Evolutionary conservation across 306 rosid genomes (phyloP), one percentile per base, ranked within the genome.

Genomic region (Abrus pulchellus): DNA sequence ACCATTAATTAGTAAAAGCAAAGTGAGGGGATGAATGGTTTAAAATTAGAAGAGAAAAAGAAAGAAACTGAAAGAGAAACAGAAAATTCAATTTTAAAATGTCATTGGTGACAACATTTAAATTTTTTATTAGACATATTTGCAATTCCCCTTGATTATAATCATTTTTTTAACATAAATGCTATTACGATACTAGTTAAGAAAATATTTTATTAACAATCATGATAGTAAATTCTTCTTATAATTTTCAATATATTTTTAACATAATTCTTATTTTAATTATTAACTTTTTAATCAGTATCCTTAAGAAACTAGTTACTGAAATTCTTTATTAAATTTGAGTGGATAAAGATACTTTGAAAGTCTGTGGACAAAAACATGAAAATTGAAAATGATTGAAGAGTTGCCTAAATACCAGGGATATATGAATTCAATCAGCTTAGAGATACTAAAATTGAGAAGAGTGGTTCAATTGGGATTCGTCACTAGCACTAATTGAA

Each of bases 401-500:
- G 41, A 40, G 55, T 28, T 38, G 49, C 40, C 77, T 38, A 27
- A 54, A 10, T 53, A 40, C 28, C 3, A 30, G 43, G 27, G 56
- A 13, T 47, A 74, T 29, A 11, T 10, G 68, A 47, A 28, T 30
- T 59, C 20, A 20, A 20, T 20, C 20, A 20, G 20, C 27, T 54
- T 3, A 28, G n/a, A 70, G n/a, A 27, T 43, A 43, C 44, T 20
- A 20, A 20, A 44, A 29, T 7, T 59, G 41, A 74, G 68, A 20
- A 61, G 36, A 75, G 6, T 41, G 30, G 34, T 60, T 61, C 80
- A 63, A 36, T 34, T 47, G 38, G 10, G 38, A 48, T 76, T 62
- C 45, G 50, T 40, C 62, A 63, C 60, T 0, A 47, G 5, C 52
- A 9, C 2, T 34, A 20, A 64, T 59, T 57, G 32, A 45, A 48